phyloP scores from a whole-genome alignment of 768 basidiomycete species.

The Paxillus ammoniavirescens region DNA sequence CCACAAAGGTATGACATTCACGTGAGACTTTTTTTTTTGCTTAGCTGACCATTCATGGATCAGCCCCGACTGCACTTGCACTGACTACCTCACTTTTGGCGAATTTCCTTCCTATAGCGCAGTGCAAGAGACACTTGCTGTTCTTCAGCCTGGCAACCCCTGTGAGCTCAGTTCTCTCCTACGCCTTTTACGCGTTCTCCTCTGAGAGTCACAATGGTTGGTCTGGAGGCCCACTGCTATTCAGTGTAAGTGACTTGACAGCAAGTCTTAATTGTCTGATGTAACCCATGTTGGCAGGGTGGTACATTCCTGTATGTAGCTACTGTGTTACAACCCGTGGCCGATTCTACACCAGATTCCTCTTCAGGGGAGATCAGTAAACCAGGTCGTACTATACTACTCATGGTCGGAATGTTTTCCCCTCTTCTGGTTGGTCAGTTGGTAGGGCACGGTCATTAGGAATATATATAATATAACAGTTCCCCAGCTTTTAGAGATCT shows the following conservation, averaged over 20 bases:
- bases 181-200: conserved; percentile 54
- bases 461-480: not conserved
- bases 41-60: conserved; percentile 11
- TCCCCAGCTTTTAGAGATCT: too few relatives aligned
- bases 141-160: conserved; percentile 87
- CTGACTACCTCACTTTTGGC: conserved; percentile 84
- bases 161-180: conserved; percentile 75
- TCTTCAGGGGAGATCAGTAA: conserved; percentile 43
- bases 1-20: conserved; percentile 70
- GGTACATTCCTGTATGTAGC: conserved; percentile 96
- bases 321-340: conserved; percentile 80
- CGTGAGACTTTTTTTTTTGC: not conserved
- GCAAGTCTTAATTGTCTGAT: not conserved
- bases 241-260: conserved; percentile 61
- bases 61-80: conserved; percentile 90
- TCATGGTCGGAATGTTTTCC: conserved; percentile 67
- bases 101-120: conserved; percentile 60
- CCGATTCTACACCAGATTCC: conserved; percentile 40
- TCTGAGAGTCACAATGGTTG: conserved; percentile 43
- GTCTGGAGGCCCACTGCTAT: conserved; percentile 76
- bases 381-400: conserved; percentile 46
- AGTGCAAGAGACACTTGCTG: conserved; percentile 72
- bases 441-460: conserved; percentile 58
- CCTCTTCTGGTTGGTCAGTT: conserved; percentile 61
- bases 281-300: conserved; percentile 47